These are phyloP conservation scores for Penicillium maclennaniae DNA, from an alignment of 495 filamentous ascomycete genomes.

Conservation along the genomic window DNA sequence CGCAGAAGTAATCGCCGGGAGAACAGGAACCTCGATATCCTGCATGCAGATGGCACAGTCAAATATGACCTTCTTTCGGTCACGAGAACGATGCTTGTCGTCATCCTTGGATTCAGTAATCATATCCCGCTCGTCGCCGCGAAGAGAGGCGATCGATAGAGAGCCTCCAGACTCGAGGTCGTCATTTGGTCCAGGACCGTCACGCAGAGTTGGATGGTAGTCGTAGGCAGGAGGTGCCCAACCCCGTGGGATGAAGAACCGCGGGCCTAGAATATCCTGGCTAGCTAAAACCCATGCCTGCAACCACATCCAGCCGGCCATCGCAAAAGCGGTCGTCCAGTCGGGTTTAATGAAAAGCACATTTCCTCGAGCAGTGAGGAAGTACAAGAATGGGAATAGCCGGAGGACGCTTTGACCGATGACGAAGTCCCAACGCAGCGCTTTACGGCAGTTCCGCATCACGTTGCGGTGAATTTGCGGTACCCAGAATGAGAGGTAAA, in stretches of 20 bases:
- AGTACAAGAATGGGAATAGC: conserved; percentile 74
- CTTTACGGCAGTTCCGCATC: conserved; percentile 85
- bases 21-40: conserved; percentile 80
- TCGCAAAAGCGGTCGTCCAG: conserved; percentile 52
- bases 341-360: conserved; percentile 76
- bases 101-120: conserved; percentile 36
- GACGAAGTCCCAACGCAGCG: conserved; percentile 83
- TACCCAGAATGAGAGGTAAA: conserved; percentile 85
- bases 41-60: conserved; percentile 97
- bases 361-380: conserved; percentile 70
- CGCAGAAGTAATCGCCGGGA: conserved; percentile 52
- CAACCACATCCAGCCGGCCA: conserved; percentile 86
- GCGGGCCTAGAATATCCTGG: conserved; percentile 82
- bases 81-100: conserved; percentile 35
- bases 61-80: conserved; percentile 58
- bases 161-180: conserved; percentile 66
- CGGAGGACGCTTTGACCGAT: conserved; percentile 76
- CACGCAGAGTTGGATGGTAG: conserved; percentile 87
- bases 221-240: conserved; percentile 87
- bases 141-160: conserved; percentile 64
- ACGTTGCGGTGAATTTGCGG: conserved; percentile 91
- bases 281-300: conserved; percentile 73
- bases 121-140: conserved; percentile 41
- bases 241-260: conserved; percentile 65
- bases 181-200: conserved; percentile 48